Evolutionary conservation across 306 rosid genomes (phyloP), one percentile per base, ranked within the genome.

Genomic region (Chamaecrista fasciculata): DNA sequence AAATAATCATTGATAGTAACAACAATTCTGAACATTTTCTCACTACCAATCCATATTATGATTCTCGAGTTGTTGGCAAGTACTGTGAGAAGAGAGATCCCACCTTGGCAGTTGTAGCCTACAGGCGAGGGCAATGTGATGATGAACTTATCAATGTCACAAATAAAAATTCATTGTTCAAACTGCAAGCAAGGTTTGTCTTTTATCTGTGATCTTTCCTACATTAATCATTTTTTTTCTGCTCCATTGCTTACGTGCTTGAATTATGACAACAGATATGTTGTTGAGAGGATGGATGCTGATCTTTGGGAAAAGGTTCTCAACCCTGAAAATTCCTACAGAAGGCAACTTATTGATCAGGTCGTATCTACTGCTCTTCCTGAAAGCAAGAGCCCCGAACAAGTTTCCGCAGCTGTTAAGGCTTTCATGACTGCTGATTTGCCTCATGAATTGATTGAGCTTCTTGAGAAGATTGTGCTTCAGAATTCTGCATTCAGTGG

Each of bases 31-130:
- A 95, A 62, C 99, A 95, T 80, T 95, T 95, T 85, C 99, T 95
- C 76, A 95, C 97, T 42, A 95, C 97, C 67, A 95, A 95, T 82
- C 99, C 99, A 3, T 95, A 91, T 74, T 95, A 95, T 58, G 99
- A 95, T 86, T 95, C 99, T 53, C 96, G 97, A 76, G 95, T 95
- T 79, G 99, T 95, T 78, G 99, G 99, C 26, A 95, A 95, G 77
- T 95, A 95, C 75, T 95, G 99, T 81, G 99, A 95, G 87, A 95
- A 95, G 82, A 91, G 99, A 31, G 99, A 95, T 79, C 99, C 99
- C 70, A 95, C 99, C 42, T 83, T 95, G 48, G 99, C 99, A 7
- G 97, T 95, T 78, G 99, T 95, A 60, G 97, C 99, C 40, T 91
- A 95, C 69, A 87, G 96, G 58, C 86, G 99, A 47, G 99, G 99